phyloP scores from a whole-genome alignment of 2,329 filamentous ascomycete genomes.

The Elsinoe necatrix region DNA sequence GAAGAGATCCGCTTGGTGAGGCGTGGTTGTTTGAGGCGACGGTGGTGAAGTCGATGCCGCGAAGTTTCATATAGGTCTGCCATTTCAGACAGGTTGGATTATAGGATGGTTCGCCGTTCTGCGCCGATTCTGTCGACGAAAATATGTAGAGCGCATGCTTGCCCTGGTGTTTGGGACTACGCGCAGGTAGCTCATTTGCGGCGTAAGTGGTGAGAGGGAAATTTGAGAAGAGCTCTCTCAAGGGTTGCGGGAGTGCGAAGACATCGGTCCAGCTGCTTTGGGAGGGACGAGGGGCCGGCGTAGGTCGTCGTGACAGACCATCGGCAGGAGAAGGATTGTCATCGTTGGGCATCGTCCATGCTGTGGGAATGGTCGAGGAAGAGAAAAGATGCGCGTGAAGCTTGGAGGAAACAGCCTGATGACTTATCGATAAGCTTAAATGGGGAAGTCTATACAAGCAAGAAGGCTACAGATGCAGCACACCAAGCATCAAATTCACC shows the following conservation, averaged over 20 bases:
- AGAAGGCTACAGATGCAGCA: no score
- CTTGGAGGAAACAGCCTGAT: neutral
- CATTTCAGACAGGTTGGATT: slow-evolving; percentile 93
- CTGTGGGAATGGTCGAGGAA: neutral
- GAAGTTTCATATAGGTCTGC: slow-evolving; percentile 86
- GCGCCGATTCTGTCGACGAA: slow-evolving; percentile 54
- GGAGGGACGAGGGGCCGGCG: slow-evolving; percentile 14
- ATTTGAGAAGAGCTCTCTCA: slow-evolving; percentile 73
- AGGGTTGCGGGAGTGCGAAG: slow-evolving; percentile 59
- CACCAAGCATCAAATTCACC: no score
- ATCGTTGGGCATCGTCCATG: slow-evolving; percentile 24
- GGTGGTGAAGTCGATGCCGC: slow-evolving; percentile 57
- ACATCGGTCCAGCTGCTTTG: slow-evolving; percentile 21
- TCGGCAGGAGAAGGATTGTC: slow-evolving; percentile 15
- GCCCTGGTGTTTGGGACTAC: slow-evolving; percentile 42
- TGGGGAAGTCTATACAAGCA: no score
- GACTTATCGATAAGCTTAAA: neutral
- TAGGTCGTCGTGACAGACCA: neutral
- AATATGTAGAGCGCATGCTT: slow-evolving; percentile 68
- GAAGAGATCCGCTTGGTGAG: slow-evolving; percentile 77
- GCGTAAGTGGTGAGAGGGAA: slow-evolving; percentile 74
- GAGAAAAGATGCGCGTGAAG: neutral
- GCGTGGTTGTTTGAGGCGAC: slow-evolving; percentile 83
- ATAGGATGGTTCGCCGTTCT: slow-evolving; percentile 60
- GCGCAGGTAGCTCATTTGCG: slow-evolving; percentile 63